Evolutionary conservation across 75 land plant species (phyloP).

Genomic region (Isoetes taiwanensis): DNA sequence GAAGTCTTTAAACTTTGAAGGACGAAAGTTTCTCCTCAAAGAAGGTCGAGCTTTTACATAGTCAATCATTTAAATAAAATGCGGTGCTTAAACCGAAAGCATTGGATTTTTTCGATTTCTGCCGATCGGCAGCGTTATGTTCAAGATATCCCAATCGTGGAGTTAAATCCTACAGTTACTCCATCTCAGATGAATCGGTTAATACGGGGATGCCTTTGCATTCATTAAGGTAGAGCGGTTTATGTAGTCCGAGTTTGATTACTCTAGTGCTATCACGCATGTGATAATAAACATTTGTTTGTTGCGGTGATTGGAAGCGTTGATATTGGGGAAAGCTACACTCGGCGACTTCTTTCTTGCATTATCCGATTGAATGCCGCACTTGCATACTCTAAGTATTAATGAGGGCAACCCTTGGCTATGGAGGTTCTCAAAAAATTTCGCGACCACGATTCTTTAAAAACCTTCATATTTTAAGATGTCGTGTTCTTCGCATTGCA

Average conservation of each 20-base stretch:
- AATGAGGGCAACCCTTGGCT: conserved; percentile 53
- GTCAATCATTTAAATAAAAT: too few species aligned
- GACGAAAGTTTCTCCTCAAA: conserved; percentile 33
- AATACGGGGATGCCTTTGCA: conserved; percentile 39
- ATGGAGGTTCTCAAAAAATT: conserved; percentile 52
- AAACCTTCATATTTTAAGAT: conserved; percentile 47
- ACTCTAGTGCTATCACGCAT: too few species aligned
- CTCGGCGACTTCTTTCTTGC: conserved; percentile 62
- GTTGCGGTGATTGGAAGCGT: conserved; percentile 43
- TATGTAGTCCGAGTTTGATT: too few species aligned
- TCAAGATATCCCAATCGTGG: conserved; percentile 53
- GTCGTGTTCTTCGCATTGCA: conserved; percentile 71
- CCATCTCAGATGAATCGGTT: conserved; percentile 36
- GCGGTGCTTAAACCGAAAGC: neutral
- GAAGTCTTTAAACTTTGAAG: conserved; percentile 72
- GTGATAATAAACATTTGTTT: neutral
- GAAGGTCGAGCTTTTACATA: conserved; percentile 32
- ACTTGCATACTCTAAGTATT: conserved; percentile 43
- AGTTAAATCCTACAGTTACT: conserved; percentile 43
- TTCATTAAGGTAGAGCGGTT: conserved; percentile 39
- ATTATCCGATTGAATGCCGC: conserved; percentile 31
- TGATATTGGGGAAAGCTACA: conserved; percentile 42
- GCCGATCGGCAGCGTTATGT: conserved; percentile 61
- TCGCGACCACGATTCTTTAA: conserved; percentile 44
- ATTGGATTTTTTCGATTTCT: too few species aligned